Evolutionary conservation across 2,329 filamentous ascomycete species (phyloP).

Genomic region (Epichloe sp.): DNA sequence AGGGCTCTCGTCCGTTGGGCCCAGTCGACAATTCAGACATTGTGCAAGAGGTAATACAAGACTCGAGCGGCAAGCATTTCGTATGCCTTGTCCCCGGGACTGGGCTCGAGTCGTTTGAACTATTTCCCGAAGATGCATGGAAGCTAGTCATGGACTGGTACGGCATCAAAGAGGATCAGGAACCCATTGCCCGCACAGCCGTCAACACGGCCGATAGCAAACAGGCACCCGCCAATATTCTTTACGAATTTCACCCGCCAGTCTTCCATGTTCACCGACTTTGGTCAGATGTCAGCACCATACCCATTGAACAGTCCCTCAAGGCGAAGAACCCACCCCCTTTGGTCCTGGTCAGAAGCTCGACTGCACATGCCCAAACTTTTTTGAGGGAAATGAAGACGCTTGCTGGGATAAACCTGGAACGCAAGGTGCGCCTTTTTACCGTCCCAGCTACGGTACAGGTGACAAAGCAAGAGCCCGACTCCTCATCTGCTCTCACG

Average conservation of each 20-base stretch:
- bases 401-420: slow-evolving; percentile 50
- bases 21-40: slow-evolving; percentile 82
- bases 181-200: slow-evolving; percentile 60
- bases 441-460: slow-evolving; percentile 37
- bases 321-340: slow-evolving; percentile 48
- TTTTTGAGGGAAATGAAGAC: slow-evolving; percentile 66
- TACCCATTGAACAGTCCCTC: slow-evolving; percentile 42
- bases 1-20: slow-evolving; percentile 48
- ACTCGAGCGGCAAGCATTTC: slow-evolving; percentile 42
- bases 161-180: slow-evolving; percentile 54
- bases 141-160: slow-evolving; percentile 72
- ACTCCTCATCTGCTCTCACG: slow-evolving; percentile 22
- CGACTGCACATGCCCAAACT: slow-evolving; percentile 54
- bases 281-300: slow-evolving; percentile 44
- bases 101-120: slow-evolving; percentile 57
- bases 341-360: slow-evolving; percentile 55
- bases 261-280: slow-evolving; percentile 77
- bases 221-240: slow-evolving; percentile 43
- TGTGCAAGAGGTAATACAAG: slow-evolving; percentile 45
- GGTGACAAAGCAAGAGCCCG: slow-evolving; percentile 20
- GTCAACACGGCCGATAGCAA: slow-evolving; percentile 52
- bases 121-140: slow-evolving; percentile 73
- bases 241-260: slow-evolving; percentile 75
- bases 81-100: slow-evolving; percentile 60
- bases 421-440: slow-evolving; percentile 63